A percentile compares a stretch with the other conserved stretches of the same genome.
phyloP scores from a whole-genome alignment of 805 yeast species.

The Clavispora carvajalis region DNA sequence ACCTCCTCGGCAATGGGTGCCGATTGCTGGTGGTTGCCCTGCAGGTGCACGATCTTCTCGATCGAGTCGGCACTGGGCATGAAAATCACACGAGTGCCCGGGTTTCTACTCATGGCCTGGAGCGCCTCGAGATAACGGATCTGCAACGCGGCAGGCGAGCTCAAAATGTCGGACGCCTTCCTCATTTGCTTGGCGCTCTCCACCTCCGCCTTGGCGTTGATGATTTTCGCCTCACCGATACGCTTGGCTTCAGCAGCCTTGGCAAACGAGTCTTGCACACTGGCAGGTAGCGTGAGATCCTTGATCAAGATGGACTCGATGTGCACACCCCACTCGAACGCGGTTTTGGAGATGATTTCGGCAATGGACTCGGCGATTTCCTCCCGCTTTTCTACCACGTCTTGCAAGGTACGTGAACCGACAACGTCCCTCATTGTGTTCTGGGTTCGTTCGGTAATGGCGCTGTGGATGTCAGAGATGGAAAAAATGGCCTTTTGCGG shows the following conservation, averaged over 20 bases:
- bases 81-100: constrained; percentile 65
- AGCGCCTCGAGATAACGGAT: constrained; percentile 74
- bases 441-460: constrained; percentile 63
- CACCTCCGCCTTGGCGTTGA: constrained; percentile 70
- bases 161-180: constrained; percentile 71
- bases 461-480: constrained; percentile 47
- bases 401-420: constrained; percentile 62
- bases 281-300: constrained; percentile 51
- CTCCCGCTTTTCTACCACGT: constrained; percentile 67
- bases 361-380: constrained; percentile 61
- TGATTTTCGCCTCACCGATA: constrained; percentile 72
- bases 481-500: constrained; percentile 64
- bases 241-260: constrained; percentile 74
- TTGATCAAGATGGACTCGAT: constrained; percentile 65
- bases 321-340: constrained; percentile 64
- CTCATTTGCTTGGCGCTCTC: constrained; percentile 73
- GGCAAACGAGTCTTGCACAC: constrained; percentile 56
- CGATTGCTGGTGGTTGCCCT: constrained; percentile 2
- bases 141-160: constrained; percentile 74
- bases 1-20: constrained; percentile 7
- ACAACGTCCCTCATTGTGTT: constrained; percentile 69
- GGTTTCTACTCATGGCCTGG: constrained; percentile 61
- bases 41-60: constrained; percentile 31
- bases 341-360: constrained; percentile 55
- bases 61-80: constrained; percentile 54